Base-by-base conservation (phyloP, 2,329 filamentous ascomycete genomes). In the Paraphaeosphaeria sporulosa region DNA sequence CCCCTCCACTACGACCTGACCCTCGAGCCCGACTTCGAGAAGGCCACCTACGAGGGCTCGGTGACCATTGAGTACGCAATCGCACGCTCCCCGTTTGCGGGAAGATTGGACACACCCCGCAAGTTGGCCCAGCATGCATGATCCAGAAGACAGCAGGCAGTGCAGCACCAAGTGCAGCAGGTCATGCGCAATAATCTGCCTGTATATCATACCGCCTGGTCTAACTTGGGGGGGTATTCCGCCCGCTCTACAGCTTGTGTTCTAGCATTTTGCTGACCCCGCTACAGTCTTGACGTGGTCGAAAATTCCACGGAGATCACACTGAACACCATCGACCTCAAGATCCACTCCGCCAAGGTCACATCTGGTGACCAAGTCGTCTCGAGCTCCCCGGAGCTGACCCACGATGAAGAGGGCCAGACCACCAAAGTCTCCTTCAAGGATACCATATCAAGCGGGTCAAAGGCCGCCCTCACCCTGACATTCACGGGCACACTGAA, bases 1-100 rank as follows among this genome's bases (percentile, higher is more conserved):
- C 94, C 94, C n/a, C 81, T 85, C 42, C 93, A 98, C 82, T 98
- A 98, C 81, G 88, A 96, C 78, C 81, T 98, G 70, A 95, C 92
- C 1, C 85, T 98, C 64, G 95, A 98, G 82, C 93, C 94, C 57
- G 88, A 97, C 82, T 91, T 98, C 70, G 86, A 91, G 70, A 93
- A 90, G 66, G 93, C 95, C 79, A 93, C 88, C 65, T 98, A 94
- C 76, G 87, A 94, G 61, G 94, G 94, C 66, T 90, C 85, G 12
- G 93, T 97, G 55, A 80, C 88, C 59, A 94, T 98, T 73, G 92
- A 97, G 84, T 88, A 82, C 53, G 85, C 56, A 55, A 21, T 53
- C 34, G 48, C 46, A 12, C 32, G 27, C n/a, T 46, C 23, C 17
- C 8, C 25, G 27, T 21, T 27, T 17, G 15, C 7, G 23, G 44